Conservation (phyloP, 768 basidiomycete species). For the Boletus huronensis region DNA sequence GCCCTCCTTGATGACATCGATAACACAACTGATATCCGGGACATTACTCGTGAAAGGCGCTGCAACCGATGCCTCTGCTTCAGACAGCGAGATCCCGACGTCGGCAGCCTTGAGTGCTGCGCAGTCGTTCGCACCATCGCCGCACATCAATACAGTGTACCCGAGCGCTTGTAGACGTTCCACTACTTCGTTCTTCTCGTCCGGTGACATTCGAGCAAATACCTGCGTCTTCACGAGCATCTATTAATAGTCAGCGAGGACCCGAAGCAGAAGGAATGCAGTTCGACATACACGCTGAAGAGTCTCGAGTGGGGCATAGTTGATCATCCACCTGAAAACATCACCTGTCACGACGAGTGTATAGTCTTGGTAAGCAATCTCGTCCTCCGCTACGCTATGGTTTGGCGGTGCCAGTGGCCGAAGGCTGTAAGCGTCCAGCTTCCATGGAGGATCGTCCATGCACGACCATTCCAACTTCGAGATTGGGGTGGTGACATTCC, state of each 20-base stretch:
- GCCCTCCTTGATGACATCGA: constrained; percentile 96
- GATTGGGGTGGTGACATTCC: constrained; percentile 46
- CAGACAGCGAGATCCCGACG: constrained; percentile 93
- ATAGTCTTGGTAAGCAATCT: constrained; percentile 80
- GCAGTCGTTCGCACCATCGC: constrained; percentile 98
- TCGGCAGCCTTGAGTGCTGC: constrained; percentile 98
- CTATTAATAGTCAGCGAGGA: constrained; percentile 38
- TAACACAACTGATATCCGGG: constrained; percentile 92
- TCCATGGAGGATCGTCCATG: constrained; percentile 83
- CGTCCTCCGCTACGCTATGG: constrained; percentile 65
- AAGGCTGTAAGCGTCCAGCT: constrained; percentile 84
- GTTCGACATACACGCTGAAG: constrained; percentile 66
- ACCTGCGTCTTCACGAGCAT: constrained; percentile 97
- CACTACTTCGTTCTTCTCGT: constrained; percentile 98
- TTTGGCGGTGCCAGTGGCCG: constrained; percentile 75
- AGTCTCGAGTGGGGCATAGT: constrained; percentile 90
- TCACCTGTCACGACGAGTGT: constrained; percentile 91
- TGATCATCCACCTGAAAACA: constrained; percentile 97
- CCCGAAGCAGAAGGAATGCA: neutral
- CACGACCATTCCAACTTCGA: constrained; percentile 86
- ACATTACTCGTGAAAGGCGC: constrained; percentile 94
- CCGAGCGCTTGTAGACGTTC: constrained; percentile 90
- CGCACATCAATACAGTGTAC: constrained; percentile 97
- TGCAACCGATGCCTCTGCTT: constrained; percentile 97
- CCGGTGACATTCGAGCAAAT: constrained; percentile 98